Base-by-base conservation (phyloP, 805 yeast genomes). In the Yamadazyma takamatsuzukensis region DNA sequence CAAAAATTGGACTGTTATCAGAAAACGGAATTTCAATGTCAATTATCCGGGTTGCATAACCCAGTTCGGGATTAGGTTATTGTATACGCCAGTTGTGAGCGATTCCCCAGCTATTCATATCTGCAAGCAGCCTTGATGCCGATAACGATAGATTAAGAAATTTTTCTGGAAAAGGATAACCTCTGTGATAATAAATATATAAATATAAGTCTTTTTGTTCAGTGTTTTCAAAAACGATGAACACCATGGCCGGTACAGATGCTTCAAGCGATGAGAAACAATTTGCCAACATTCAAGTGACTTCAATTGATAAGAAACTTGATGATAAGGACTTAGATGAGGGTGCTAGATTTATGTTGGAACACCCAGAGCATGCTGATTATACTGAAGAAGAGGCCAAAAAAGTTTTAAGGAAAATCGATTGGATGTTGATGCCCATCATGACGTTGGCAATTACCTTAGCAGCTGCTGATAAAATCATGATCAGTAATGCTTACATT, bases 381-480 rank as follows among this genome's bases (percentile, higher is more conserved):
- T 40, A 40, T 25, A 36, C 44, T 14, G 42, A 41, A 15, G 37
- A 36, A 25, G 47, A 46, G 11, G 37, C 45, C 12, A 44, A 32
- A 18, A 45, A 31, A 16, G 34, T 53, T 13, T 37, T 44, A 8
- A 15, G 49, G 29, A 46, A 51, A 27, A 54, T 52, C 17, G 57
- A 53, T 39, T 18, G 40, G 8, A 46, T 36, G 39, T 27, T 56
- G 15, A 36, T 56, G 25, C 61, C 63, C 3, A 31, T 53, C 7
- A 44, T 57, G 39, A 46, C 52, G 29, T 15, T 47, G 7, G 30
- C 51, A 7, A 56, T 54, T 35, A 45, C 54, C 27, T 46, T 50
- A 21, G 61, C 57, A 36, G 56, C 53, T 30, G 51, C 59, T 57
- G 66, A 61, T 41, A 18, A 49, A 34, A 36, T 47, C 21, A 23